Base-by-base conservation (phyloP, 495 filamentous ascomycete species). In the Neurospora sp. region DNA sequence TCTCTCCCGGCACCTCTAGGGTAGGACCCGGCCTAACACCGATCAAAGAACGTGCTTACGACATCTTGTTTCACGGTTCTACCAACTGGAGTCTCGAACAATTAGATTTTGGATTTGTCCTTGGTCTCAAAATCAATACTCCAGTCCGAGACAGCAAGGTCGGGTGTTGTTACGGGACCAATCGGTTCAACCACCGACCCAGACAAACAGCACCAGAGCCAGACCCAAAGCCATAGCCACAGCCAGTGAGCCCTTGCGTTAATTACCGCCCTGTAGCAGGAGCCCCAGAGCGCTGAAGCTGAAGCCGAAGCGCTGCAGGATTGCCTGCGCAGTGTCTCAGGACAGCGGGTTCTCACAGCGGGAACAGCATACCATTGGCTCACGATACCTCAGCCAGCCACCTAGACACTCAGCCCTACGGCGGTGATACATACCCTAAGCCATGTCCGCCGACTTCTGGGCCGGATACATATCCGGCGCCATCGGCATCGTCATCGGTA, bases 391-490 rank as follows among this genome's bases (percentile, higher is more conserved):
- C 46, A 54, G 46, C 46, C 20, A 27, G 20, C n/a, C 44, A 48
- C 46, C 5, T 12, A 59, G 5, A 31, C 48, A n/a, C 48, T 31
- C 23, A 62, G 54, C 54, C 54, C 54, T 66, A 66, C 54, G 14
- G 12, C 54, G 12, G 27, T 14, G 12, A 8, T 46, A 46, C 54
- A 6, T 39, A n/a, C n/a, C n/a, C n/a, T 27, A 27, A 2, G 31
- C 62, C 74, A 94, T 94, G 92, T 91, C 91, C 40, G 87, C 92
- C 72, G 93, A 95, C 82, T 97, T 96, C 83, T 94, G 90, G 91
- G 91, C 87, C 31, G 92, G 94, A 76, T 97, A 97, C 82, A 83
- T 95, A 75, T 93, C 91, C 77, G 94, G 94, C 20, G 93, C 90
- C 70, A 85, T 89, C 6, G 91, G 92, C 59, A 97, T 97, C 76